These are phyloP conservation scores for Agrocybe praecox DNA, from an alignment of 768 basidiomycete genomes.

Conservation along the genomic window DNA sequence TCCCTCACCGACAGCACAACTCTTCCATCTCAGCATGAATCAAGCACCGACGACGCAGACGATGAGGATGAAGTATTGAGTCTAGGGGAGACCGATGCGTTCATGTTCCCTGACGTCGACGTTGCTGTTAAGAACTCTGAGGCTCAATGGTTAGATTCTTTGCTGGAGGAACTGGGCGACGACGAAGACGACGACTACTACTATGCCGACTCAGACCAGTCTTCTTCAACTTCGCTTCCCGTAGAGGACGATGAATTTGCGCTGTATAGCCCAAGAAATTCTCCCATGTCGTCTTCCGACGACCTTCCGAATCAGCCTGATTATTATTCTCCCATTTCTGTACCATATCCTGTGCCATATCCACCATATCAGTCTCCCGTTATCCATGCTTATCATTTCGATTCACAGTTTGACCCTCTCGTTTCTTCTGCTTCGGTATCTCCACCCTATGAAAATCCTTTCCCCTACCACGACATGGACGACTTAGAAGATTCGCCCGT, in stretches of 20 bases:
- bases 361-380: conserved; percentile 60
- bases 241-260: conserved; percentile 69
- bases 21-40: conserved; percentile 25
- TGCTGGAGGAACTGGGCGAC: conserved; percentile 74
- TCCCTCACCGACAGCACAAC: conserved; percentile 36
- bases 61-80: conserved; percentile 51
- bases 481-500: conserved; percentile 71
- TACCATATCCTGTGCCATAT: conserved; percentile 68
- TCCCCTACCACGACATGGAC: conserved; percentile 65
- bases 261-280: conserved; percentile 61
- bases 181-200: conserved; percentile 69
- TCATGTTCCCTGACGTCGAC: conserved; percentile 79
- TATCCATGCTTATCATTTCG: conserved; percentile 52
- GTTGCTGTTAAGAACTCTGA: conserved; percentile 51
- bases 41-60: conserved; percentile 37
- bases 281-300: conserved; percentile 79
- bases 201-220: conserved; percentile 43
- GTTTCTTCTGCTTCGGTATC: conserved; percentile 38
- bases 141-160: conserved; percentile 80
- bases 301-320: conserved; percentile 59
- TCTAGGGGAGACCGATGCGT: conserved; percentile 62
- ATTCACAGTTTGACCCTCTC: conserved; percentile 46
- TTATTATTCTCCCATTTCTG: conserved; percentile 48
- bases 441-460: conserved; percentile 51
- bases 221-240: conserved; percentile 45